phyloP scores from a whole-genome alignment of 225 moss, liverwort and hornwort genomes.

The Polytrichum formosum region DNA sequence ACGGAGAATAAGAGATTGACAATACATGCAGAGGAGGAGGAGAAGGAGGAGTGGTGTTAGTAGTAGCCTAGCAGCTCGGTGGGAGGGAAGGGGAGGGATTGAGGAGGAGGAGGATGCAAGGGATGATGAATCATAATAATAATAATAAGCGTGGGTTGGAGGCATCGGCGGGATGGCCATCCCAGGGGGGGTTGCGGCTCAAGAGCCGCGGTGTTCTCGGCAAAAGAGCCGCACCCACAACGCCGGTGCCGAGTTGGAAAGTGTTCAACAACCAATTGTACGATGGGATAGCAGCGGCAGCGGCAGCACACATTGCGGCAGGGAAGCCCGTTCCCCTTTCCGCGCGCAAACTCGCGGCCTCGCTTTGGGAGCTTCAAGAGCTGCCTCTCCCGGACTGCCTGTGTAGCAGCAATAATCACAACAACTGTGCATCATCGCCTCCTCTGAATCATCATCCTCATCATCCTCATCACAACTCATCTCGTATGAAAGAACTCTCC shows the following conservation, averaged over 20 bases:
- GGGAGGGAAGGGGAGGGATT: constrained; percentile 7
- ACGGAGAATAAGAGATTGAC: no score
- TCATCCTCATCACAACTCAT: constrained; percentile 19
- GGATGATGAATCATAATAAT: constrained; percentile 6
- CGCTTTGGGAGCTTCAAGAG: constrained; percentile 95
- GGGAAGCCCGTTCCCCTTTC: constrained; percentile 66
- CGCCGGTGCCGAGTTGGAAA: constrained; percentile 99
- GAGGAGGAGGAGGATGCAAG: constrained; percentile 36
- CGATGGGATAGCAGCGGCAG: constrained; percentile 92
- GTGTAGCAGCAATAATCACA: constrained; percentile 17
- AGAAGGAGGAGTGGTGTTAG: no score
- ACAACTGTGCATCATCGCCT: no score
- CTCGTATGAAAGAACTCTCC: constrained; percentile 39
- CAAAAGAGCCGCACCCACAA: constrained; percentile 77
- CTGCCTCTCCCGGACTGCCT: constrained; percentile 65
- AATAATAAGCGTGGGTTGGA: constrained; percentile 44
- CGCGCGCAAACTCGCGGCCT: constrained; percentile 92
- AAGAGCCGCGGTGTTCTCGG: constrained; percentile 70
- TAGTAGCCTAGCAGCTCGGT: no score
- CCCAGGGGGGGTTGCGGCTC: constrained; percentile 71
- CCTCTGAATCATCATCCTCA: constrained; percentile 11
- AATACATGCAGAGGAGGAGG: no score
- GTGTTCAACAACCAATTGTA: constrained; percentile 85
- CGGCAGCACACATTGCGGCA: constrained; percentile 72
- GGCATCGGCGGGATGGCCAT: constrained; percentile 42